Percentiles rank a stretch among this genome's conserved stretches.
Conservation (phyloP, 768 basidiomycete genomes). For the Auricularia sp. region DNA sequence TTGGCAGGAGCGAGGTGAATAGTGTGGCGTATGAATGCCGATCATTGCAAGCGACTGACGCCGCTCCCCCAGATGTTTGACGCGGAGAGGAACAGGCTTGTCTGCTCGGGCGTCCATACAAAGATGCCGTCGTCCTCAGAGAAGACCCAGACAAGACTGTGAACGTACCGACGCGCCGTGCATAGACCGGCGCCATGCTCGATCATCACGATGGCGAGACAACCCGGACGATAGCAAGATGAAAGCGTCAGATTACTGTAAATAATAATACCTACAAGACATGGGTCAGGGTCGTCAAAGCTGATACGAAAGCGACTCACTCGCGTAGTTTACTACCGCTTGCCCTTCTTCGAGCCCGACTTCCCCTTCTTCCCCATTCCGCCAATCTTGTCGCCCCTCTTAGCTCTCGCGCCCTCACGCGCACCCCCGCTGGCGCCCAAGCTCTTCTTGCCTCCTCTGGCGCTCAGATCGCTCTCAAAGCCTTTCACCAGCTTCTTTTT, state of each 20-base stretch:
- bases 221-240: too few relatives aligned
- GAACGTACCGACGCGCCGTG: too few relatives aligned
- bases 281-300: too few relatives aligned
- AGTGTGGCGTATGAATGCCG: not conserved
- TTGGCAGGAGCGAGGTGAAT: not conserved
- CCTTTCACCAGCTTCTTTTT: constrained; percentile 24
- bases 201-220: too few relatives aligned
- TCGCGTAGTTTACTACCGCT: not conserved
- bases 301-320: too few relatives aligned
- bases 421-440: constrained; percentile 49
- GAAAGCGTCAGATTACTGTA: too few relatives aligned
- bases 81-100: not conserved
- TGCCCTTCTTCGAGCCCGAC: constrained; percentile 2
- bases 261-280: too few relatives aligned
- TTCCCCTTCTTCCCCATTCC: constrained; percentile 38
- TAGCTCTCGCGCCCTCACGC: constrained; percentile 55
- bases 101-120: not conserved
- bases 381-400: constrained; percentile 47
- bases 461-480: constrained; percentile 54
- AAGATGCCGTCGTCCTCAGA: not conserved
- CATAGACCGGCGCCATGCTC: too few relatives aligned
- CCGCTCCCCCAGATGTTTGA: not conserved
- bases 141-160: not conserved
- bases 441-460: constrained; percentile 41
- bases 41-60: not conserved